A percentile compares a stretch with the other conserved stretches of the same genome.
Conservation (phyloP, 768 basidiomycete genomes). For the Termitomyces sp. region DNA sequence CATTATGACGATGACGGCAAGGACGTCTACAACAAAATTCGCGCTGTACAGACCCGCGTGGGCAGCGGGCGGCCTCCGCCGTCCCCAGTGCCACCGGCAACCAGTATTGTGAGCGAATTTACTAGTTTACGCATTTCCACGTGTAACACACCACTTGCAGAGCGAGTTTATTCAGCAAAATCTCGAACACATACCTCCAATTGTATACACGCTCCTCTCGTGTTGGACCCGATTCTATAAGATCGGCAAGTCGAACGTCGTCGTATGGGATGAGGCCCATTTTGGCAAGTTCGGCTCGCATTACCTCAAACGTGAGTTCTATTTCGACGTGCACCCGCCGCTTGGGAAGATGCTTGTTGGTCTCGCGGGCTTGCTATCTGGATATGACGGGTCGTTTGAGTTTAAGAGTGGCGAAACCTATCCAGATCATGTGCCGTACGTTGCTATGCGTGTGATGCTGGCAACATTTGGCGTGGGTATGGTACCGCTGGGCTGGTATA, state of each 20-base stretch:
- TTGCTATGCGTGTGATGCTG: slow-evolving; percentile 92
- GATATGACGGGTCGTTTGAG: slow-evolving; percentile 89
- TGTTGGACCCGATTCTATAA: slow-evolving; percentile 94
- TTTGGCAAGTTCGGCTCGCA: slow-evolving; percentile 99
- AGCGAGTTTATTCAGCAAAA: slow-evolving; percentile 78
- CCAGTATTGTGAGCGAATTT: slow-evolving; percentile 46
- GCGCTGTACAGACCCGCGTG: slow-evolving; percentile 31
- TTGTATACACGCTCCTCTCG: slow-evolving; percentile 86
- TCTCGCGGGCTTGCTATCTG: slow-evolving; percentile 82
- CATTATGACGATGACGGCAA: slow-evolving; percentile 44
- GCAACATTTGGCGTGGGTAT: slow-evolving; percentile 92
- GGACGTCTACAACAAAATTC: slow-evolving; percentile 46
- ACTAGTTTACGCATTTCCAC: slow-evolving; percentile 14
- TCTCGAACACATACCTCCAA: slow-evolving; percentile 69
- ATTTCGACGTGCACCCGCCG: slow-evolving; percentile 98
- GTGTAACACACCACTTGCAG: slow-evolving; percentile 30
- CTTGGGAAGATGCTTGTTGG: slow-evolving; percentile 99
- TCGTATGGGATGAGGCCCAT: slow-evolving; percentile 99
- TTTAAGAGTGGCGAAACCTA: slow-evolving; percentile 91
- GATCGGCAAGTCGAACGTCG: slow-evolving; percentile 79
- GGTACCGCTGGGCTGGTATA: slow-evolving; percentile 97
- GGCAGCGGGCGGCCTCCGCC: slow-evolving; percentile 60
- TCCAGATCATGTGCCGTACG: slow-evolving; percentile 81
- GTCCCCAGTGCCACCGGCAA: slow-evolving; percentile 58
- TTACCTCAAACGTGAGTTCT: slow-evolving; percentile 98